Evolutionary conservation across 2,329 filamentous ascomycete species (phyloP).

Genomic region (Metarhizium rileyi): DNA sequence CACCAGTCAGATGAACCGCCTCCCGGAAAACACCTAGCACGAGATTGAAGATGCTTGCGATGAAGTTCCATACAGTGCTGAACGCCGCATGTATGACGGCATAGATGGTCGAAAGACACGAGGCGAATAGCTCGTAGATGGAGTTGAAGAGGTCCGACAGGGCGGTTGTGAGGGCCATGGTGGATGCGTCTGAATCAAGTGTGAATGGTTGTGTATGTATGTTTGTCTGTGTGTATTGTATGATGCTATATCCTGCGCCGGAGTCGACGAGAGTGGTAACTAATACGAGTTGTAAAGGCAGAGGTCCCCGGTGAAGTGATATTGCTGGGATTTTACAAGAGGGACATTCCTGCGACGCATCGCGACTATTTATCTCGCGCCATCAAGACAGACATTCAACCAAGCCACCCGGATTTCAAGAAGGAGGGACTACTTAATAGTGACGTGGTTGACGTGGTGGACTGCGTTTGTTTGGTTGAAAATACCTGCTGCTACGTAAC

Average conservation of each 20-base stretch:
- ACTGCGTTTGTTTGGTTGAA: no score
- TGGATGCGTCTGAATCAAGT: no score
- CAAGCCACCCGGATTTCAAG: neutral
- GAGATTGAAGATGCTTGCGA: conserved; percentile 27
- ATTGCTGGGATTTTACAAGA: no score
- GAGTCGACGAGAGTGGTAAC: neutral
- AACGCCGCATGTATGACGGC: conserved; percentile 24
- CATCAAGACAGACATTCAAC: neutral
- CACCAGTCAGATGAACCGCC: conserved; percentile 26
- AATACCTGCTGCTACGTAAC: no score
- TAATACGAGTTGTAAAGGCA: no score
- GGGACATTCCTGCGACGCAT: no score
- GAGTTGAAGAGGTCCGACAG: conserved; percentile 29
- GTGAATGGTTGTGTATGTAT: conserved; percentile 4
- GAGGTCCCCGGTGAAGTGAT: no score
- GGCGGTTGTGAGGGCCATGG: conserved; percentile 26
- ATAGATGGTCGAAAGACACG: conserved; percentile 25
- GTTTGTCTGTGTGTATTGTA: no score
- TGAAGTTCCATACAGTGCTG: conserved; percentile 24
- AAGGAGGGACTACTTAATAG: neutral
- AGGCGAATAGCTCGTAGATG: conserved; percentile 31
- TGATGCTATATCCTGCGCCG: no score
- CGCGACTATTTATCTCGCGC: neutral
- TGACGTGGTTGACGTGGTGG: neutral
- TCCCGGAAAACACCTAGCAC: conserved; percentile 25